Percentiles rank a stretch among this genome's conserved stretches.
Conservation (phyloP, 2,329 filamentous ascomycete genomes). For the Akanthomyces muscarius region DNA sequence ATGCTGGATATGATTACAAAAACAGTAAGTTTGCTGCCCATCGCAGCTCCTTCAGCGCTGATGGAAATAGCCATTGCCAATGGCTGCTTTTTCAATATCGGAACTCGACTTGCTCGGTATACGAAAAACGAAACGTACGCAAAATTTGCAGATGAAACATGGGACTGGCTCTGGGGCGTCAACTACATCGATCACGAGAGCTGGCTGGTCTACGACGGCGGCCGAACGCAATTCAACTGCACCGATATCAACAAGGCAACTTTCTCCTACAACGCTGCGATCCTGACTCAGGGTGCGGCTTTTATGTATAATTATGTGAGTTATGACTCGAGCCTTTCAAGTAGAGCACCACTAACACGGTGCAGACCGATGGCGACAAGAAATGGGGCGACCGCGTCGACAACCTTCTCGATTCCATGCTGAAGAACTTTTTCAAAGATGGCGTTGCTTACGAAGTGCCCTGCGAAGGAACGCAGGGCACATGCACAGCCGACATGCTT, state of each 20-base stretch:
- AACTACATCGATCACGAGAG: slow-evolving; percentile 55
- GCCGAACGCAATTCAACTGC: slow-evolving; percentile 55
- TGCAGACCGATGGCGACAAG: slow-evolving; percentile 16
- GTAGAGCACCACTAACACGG: not conserved
- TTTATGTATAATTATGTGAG: slow-evolving; percentile 64
- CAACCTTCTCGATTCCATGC: slow-evolving; percentile 48
- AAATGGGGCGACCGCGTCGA: slow-evolving; percentile 34
- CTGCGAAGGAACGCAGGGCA: slow-evolving; percentile 54
- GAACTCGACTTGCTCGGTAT: slow-evolving; percentile 67
- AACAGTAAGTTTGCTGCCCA: slow-evolving; percentile 41
- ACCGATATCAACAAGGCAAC: slow-evolving; percentile 57
- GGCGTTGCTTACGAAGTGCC: slow-evolving; percentile 61
- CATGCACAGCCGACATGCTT: slow-evolving; percentile 68
- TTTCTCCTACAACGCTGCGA: slow-evolving; percentile 64
- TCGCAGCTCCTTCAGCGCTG: not conserved
- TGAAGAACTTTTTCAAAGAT: slow-evolving; percentile 52
- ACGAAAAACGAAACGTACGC: slow-evolving; percentile 63
- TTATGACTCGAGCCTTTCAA: slow-evolving; percentile 10
- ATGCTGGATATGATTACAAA: slow-evolving; percentile 74
- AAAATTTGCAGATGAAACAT: slow-evolving; percentile 57
- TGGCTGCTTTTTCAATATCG: slow-evolving; percentile 61
- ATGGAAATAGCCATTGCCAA: slow-evolving; percentile 50
- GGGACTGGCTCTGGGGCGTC: slow-evolving; percentile 55
- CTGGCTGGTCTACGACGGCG: slow-evolving; percentile 64
- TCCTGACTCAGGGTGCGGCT: slow-evolving; percentile 59